Percentiles rank a stretch among this genome's conserved stretches.
Evolutionary conservation across 495 filamentous ascomycete species (phyloP).

Genomic region (Aspergillus panamensis): DNA sequence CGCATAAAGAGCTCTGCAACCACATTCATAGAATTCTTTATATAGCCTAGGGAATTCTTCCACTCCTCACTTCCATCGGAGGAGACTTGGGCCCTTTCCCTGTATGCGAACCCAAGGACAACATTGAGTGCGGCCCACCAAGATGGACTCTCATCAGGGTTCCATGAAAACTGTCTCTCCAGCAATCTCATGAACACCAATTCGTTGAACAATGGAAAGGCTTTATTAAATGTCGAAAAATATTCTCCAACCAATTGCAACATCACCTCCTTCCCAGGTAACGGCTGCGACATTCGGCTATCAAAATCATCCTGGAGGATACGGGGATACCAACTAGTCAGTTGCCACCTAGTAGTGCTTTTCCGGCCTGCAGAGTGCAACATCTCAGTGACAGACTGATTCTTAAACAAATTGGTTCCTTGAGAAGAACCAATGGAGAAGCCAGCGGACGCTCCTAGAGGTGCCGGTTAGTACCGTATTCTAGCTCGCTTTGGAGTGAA

Average conservation of each 20-base stretch:
- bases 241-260: conserved; percentile 13
- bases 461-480: no score
- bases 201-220: conserved; percentile 13
- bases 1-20: no score
- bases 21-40: no score
- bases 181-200: conserved; percentile 6
- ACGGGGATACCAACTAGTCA: not conserved
- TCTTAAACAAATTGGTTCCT: no score
- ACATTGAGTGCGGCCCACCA: no score
- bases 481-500: no score
- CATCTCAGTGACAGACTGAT: not conserved
- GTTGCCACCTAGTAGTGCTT: not conserved
- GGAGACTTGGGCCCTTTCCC: conserved; percentile 10
- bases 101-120: conserved; percentile 24
- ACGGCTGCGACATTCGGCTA: not conserved
- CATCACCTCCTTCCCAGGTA: conserved; percentile 15
- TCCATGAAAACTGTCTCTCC: conserved; percentile 23
- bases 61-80: no score
- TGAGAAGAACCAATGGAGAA: no score
- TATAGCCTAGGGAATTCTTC: no score
- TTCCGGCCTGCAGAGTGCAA: not conserved
- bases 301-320: not conserved
- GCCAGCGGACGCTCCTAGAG: no score
- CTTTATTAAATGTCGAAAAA: conserved; percentile 18
- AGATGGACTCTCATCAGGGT: conserved; percentile 24